Base-by-base conservation (phyloP, 805 yeast species). In the Dipodascopsis tothii region DNA sequence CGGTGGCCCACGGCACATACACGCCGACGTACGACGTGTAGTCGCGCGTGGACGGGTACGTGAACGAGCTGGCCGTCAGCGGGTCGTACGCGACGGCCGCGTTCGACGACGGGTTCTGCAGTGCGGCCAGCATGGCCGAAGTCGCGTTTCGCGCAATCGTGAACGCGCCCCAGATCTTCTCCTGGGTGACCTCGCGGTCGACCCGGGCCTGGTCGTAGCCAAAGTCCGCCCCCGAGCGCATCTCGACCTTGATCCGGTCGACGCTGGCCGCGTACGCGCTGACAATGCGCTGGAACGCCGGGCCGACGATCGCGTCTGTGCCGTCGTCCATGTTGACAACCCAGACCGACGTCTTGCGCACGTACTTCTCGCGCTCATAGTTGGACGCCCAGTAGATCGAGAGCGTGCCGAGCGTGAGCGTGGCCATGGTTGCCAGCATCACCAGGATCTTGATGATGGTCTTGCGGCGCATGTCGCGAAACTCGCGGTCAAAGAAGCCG, bases 21-120 rank as follows among this genome's bases (percentile, higher is more conserved):
- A 69, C 72, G 2, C 69, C 53, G 5, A 51, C 58, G 66, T 79
- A 68, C 27, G 72, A 70, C 17, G 66, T 50, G 32, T 74, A 68
- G 58, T 82, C 90, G 54, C 87, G 66, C 4, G 81, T 85, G 0
- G 82, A 71, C 58, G 79, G 84, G 57, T 73, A 80, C 36, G 69
- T 57, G 4, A 68, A 60, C n/a, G 64, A 56, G 4, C 77, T 60
- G 33, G 70, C 54, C 40, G 59, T 56, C 27, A 44, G 17, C 53
- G 60, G 48, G 7, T 60, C 53, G 38, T 58, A 60, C 40, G 68
- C 60, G 4, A 54, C 42, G 5, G 43, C 39, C 4, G 63, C 27
- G 14, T 33, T 19, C 14, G 41, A n/a, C 46, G 67, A 59, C 1
- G 68, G 70, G 14, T 46, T 43, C 23, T 53, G 47, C n/a, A 78